phyloP scores from a whole-genome alignment of 192 early-diverging fungal species.

The Irineochytrium annulatum region DNA sequence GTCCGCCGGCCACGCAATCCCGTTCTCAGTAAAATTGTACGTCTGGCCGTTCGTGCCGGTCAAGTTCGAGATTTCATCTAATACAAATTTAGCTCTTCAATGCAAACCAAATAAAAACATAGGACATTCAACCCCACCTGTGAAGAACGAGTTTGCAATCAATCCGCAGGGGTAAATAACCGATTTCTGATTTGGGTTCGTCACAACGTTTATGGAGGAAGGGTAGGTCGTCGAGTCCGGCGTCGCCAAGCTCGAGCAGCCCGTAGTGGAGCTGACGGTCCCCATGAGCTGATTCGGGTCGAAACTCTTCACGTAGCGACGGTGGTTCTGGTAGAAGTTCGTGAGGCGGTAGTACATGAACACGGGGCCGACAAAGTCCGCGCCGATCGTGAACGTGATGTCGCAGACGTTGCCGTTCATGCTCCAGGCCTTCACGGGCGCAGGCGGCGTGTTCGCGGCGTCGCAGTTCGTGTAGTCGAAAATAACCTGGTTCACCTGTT shows the following conservation, averaged over 20 bases:
- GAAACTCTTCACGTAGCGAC: conserved; percentile 89
- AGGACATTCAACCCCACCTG: conserved; percentile 52
- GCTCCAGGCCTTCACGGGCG: conserved; percentile 39
- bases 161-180: conserved; percentile 93
- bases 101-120: neutral
- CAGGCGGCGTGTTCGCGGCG: neutral
- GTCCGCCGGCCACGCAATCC: conserved; percentile 90
- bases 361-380: conserved; percentile 68
- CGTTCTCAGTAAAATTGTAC: conserved; percentile 55
- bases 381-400: conserved; percentile 51
- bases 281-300: conserved; percentile 83
- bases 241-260: conserved; percentile 8
- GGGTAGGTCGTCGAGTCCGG: conserved; percentile 9
- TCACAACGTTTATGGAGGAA: conserved; percentile 10
- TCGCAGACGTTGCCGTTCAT: no score
- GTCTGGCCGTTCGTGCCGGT: conserved; percentile 29
- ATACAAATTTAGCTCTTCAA: neutral
- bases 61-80: conserved; percentile 37
- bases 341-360: conserved; percentile 94
- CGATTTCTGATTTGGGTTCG: conserved; percentile 17
- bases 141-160: conserved; percentile 97
- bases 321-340: conserved; percentile 99
- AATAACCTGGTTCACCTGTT: conserved; percentile 73
- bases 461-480: conserved; percentile 94
- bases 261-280: neutral